Base-by-base conservation (phyloP, 805 yeast species). In the Zygosaccharomyces bailii region DNA sequence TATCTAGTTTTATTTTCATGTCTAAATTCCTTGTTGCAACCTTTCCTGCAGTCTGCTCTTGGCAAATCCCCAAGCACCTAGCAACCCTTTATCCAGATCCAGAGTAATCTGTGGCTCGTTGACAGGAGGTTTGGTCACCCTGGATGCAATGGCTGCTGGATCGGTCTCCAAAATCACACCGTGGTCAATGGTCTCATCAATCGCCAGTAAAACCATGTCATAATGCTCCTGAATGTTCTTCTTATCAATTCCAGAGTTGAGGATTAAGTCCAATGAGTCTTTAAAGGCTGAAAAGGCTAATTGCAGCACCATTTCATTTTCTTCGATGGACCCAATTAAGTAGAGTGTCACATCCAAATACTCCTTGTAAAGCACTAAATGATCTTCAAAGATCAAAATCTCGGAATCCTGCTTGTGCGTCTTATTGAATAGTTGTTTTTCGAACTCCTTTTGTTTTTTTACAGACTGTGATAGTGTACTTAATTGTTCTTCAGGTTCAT, bases 121-220 rank as follows among this genome's bases (percentile, higher is more conserved):
- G 25, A 79, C 67, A 36, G 96, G 96, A 24, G 93, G 82, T 48
- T 80, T 78, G n/a, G 98, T 86, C 19, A 90, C 96, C 68, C 99
- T 79, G 11, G 95, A 79, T 2, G 91, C 90, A 55, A 93, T 86
- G 33, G 86, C 80, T 27, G 84, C 79, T 4, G 95, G 81, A 59
- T 93, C 97, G 20, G 89, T 84, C 65, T 93, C 97, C 54, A 93
- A 74, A 45, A 93, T 80, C 51, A 93, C 80, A 32, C 98, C 99
- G 61, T 90, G 95, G 62, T 93, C 99, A 39, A 93, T 73, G 7
- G 95, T 76, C 68, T 93, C 98, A 65, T 93, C 99, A 34, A 90
- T 77, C 3, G 95, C 86, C 63, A 93, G 75, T 34, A 87, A 73
- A 30, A 89, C 84, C 73, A 86, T 74, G 66, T 93, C 99, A 62